Evolutionary conservation across 306 rosid genomes (phyloP).

Genomic region (Dryas alaskensis): DNA sequence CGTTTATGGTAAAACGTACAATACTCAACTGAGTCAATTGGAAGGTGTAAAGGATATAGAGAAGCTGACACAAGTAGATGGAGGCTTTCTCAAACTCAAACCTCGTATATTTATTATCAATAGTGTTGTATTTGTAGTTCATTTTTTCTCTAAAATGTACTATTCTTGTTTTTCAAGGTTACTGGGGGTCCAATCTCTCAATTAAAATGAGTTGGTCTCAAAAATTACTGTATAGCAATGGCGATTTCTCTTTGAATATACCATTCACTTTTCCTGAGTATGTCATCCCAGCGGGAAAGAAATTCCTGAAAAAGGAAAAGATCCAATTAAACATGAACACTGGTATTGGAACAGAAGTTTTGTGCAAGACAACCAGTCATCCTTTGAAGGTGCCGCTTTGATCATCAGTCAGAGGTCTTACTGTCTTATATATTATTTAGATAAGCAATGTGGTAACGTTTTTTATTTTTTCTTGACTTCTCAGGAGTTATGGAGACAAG

Average conservation of each 20-base stretch:
- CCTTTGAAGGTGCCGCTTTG: slow-evolving; percentile 59
- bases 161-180: slow-evolving; percentile 36
- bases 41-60: slow-evolving; percentile 42
- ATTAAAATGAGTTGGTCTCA: slow-evolving; percentile 79
- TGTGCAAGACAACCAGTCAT: slow-evolving; percentile 68
- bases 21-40: slow-evolving; percentile 47
- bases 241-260: slow-evolving; percentile 53
- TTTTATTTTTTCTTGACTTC: slow-evolving; percentile 20
- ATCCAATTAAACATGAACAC: slow-evolving; percentile 63
- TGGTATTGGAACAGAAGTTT: slow-evolving; percentile 57
- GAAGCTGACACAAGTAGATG: slow-evolving; percentile 29
- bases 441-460: neutral
- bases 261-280: slow-evolving; percentile 75
- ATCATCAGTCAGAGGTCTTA: neutral
- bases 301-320: slow-evolving; percentile 61
- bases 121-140: slow-evolving; percentile 5
- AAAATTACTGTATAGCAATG: slow-evolving; percentile 45
- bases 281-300: slow-evolving; percentile 69
- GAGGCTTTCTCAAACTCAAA: slow-evolving; percentile 52
- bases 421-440: neutral
- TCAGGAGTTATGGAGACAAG: slow-evolving; percentile 62
- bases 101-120: slow-evolving; percentile 33
- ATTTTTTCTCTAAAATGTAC: slow-evolving; percentile 15
- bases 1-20: slow-evolving; percentile 47
- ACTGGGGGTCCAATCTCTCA: slow-evolving; percentile 77